Base-by-base conservation (phyloP, 805 yeast genomes). In the Candida nitratophila region DNA sequence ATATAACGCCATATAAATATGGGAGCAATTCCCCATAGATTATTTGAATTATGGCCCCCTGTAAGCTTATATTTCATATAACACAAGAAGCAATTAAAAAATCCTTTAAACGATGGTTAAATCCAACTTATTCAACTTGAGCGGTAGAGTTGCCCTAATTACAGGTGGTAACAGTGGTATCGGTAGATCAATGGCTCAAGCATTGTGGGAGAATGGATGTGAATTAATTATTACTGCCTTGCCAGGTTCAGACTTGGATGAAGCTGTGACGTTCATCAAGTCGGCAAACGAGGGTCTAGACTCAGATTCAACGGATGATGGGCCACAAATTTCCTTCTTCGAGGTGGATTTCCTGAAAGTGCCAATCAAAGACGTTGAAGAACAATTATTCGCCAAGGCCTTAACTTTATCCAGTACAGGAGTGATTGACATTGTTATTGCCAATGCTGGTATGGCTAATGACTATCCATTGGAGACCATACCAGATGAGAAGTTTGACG, bases 111-210 rank as follows among this genome's bases (percentile, higher is more conserved):
- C 14, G n/a, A 17, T 20, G 33, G 31, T 11, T 15, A 41, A 14
- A 26, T 24, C 19, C 9, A 9, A 19, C 20, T 54, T 60, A 45
- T 70, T 64, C 44, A 64, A 71, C 2, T 55, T 66, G 9, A 50
- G 60, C 40, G 72, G 71, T 10, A 66, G 68, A 49, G 67, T 61
- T 12, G 73, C 70, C 5, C 45, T 70, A 10, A 59, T 73, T 33
- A 69, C 80, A n/a, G 82, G 82, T 8, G 79, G 74, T 31, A 71
- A 79, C 34, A 68, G 73, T 20, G 82, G 82, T 5, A 76, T 76
- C 49, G 82, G 82, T 10, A 68, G 66, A 29, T 70, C 72, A 36
- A 73, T 76, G 54, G 79, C 78, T 19, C 52, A 61, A 34, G 81
- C 74, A 17, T 54, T 76, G 26, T 78, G 76, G 9, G 70, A 69